Base-by-base conservation (phyloP, 2,329 filamentous ascomycete species). In the Neopestalotiopsis clavispora region DNA sequence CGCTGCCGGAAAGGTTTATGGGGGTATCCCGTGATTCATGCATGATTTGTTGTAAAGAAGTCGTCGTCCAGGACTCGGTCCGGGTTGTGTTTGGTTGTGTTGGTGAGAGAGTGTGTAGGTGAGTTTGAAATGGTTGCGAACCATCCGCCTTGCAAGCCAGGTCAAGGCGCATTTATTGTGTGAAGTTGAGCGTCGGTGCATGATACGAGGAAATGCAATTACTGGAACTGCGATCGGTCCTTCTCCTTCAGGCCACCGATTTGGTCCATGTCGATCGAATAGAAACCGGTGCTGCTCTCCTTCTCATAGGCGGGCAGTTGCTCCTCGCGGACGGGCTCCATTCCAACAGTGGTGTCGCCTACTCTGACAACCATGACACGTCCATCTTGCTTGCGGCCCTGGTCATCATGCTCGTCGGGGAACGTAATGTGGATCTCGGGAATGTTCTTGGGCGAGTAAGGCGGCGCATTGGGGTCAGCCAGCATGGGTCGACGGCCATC, bases 341-440 rank as follows among this genome's bases (percentile, higher is more conserved):
- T 87, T 64, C 95, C 96, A 72, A 98, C 91, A 49, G 90, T 87
- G 62, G 93, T 92, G 73, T 98, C 96, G 71, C 95, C 94, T 65
- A 98, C 94, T 66, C 94, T 90, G 68, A 99, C 95, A 45, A 98
- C 90, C 28, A 99, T 92, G 65, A 98, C 94, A 40, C 95, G 91
- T 42, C 95, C 95, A 73, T 92, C 94, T 84, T 92, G 92, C 75
- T 88, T 87, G 81, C 91, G 94, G 74, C 95, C 95, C 67, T 89
- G 84, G 74, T 94, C 93, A 78, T 98, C 95, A 74, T 97, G 91
- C 85, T 98, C 96, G 75, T 97, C 94, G 17, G 96, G 96, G 85
- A 99, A 98, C 45, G 96, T 98, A 81, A 99, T 97, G 82, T 95
- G 94, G 77, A 99, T 99, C 83, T 98, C 93, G 23, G 96, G 96